Evolutionary conservation across 1,284 basidiomycete genomes (phyloP).

Genomic region (Sanghuangporus weigelae): DNA sequence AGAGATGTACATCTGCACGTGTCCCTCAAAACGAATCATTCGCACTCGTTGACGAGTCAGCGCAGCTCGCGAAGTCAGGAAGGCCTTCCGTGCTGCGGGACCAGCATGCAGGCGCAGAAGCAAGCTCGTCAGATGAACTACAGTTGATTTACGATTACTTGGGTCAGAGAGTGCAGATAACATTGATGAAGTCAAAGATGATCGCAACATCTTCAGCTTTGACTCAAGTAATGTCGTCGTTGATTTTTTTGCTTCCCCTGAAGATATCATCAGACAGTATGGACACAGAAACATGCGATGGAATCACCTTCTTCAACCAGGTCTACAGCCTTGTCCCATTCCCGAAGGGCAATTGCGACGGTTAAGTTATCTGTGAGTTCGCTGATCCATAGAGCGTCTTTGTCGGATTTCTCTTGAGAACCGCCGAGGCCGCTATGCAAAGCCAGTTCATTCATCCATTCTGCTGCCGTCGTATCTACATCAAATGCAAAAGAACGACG

Average conservation of each 20-base stretch:
- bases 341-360: slow-evolving; percentile 84
- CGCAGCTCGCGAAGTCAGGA: slow-evolving; percentile 75
- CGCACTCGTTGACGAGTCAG: slow-evolving; percentile 75
- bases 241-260: slow-evolving; percentile 61
- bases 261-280: neutral
- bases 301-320: slow-evolving; percentile 73
- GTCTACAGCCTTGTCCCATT: slow-evolving; percentile 83
- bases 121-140: slow-evolving; percentile 67
- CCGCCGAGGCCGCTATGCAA: slow-evolving; percentile 48
- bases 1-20: slow-evolving; percentile 76
- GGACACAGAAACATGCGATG: neutral
- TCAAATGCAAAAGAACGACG: slow-evolving; percentile 25
- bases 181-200: slow-evolving; percentile 68
- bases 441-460: slow-evolving; percentile 67
- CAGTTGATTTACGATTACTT: slow-evolving; percentile 73
- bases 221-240: slow-evolving; percentile 48
- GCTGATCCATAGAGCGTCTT: slow-evolving; percentile 79
- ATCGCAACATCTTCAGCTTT: slow-evolving; percentile 66
- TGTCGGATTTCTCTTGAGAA: slow-evolving; percentile 67
- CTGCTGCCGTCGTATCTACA: slow-evolving; percentile 44
- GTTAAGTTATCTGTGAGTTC: slow-evolving; percentile 91
- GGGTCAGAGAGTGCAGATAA: slow-evolving; percentile 70
- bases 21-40: slow-evolving; percentile 88
- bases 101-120: slow-evolving; percentile 75
- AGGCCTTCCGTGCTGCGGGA: slow-evolving; percentile 77